Percentiles rank a stretch among this genome's conserved stretches.
Evolutionary conservation across 495 filamentous ascomycete species (phyloP).

Genomic region (Penicillium odoratum): DNA sequence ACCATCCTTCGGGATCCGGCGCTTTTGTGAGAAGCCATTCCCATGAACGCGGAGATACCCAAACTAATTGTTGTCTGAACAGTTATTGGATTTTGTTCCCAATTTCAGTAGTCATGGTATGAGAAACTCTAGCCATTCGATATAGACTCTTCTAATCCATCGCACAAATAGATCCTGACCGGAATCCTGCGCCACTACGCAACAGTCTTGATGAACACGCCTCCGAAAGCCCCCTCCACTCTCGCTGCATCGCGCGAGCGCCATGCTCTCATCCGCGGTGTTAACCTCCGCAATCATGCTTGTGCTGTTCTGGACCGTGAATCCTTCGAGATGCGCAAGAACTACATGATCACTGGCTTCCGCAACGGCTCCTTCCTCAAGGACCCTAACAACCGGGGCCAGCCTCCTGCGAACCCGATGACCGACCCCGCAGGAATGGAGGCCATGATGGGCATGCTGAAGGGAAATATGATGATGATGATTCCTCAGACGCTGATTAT

Average conservation of each 20-base stretch:
- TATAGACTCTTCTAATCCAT: conserved; percentile 7
- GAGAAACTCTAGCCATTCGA: conserved; percentile 4
- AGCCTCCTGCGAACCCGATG: conserved; percentile 92
- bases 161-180: conserved; percentile 70
- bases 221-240: conserved; percentile 78
- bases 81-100: conserved; percentile 99
- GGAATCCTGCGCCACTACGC: conserved; percentile 96
- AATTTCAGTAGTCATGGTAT: conserved; percentile 95
- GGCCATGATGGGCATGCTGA: conserved; percentile 99
- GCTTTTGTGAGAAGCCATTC: conserved; percentile 68
- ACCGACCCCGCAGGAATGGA: conserved; percentile 97
- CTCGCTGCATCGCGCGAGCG: conserved; percentile 81
- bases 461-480: conserved; percentile 99
- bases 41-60: conserved; percentile 6
- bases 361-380: conserved; percentile 86
- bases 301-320: conserved; percentile 65
- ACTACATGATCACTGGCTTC: conserved; percentile 74
- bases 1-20: conserved; percentile 99
- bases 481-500: conserved; percentile 98
- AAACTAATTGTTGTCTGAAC: conserved; percentile 21
- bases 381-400: conserved; percentile 78
- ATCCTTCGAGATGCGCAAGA: conserved; percentile 78
- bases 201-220: conserved; percentile 79
- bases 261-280: conserved; percentile 79
- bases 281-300: conserved; percentile 80